Conservation (phyloP, 169 alveolate genomes). For the Plasmodium malariae region DNA sequence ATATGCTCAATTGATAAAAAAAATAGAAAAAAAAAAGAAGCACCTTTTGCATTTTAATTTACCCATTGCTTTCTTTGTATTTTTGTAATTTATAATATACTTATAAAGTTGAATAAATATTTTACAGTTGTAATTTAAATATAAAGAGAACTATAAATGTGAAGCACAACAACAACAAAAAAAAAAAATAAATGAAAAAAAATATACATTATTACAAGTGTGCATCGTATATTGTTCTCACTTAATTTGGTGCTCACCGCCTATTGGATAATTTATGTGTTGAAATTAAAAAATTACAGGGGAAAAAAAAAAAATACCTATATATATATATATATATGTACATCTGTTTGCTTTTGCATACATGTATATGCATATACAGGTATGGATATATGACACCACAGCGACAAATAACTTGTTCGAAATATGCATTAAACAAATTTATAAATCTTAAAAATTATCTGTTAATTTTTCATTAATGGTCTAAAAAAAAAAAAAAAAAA, state of each 20-base stretch:
- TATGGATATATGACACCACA: not conserved
- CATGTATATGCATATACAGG: not conserved
- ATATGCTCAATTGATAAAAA: too few relatives aligned
- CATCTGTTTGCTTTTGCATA: not conserved
- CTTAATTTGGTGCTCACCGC: not conserved
- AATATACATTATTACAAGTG: not conserved
- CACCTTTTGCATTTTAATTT: too few relatives aligned
- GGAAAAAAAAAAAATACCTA: not conserved
- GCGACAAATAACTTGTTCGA: not conserved
- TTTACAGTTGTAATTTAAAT: not conserved
- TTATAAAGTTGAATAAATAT: not conserved
- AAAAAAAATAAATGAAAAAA: not conserved
- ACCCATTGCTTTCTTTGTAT: too few relatives aligned
- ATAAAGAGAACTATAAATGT: not conserved
- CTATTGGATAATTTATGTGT: not conserved
- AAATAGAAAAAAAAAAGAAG: too few relatives aligned
- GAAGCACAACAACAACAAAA: not conserved
- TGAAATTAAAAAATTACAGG: not conserved
- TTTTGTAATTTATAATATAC: too few relatives aligned
- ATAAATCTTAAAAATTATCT: slow-evolving; percentile 38
- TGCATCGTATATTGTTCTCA: not conserved
- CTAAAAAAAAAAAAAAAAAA: slow-evolving; percentile 19
- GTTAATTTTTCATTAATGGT: slow-evolving; percentile 40
- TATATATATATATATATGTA: not conserved
- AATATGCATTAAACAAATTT: slow-evolving; percentile 16